Evolutionary conservation across 1,139 yeast genomes (phyloP).

Genomic region (Hyphopichia wangnamkhiaoensis): DNA sequence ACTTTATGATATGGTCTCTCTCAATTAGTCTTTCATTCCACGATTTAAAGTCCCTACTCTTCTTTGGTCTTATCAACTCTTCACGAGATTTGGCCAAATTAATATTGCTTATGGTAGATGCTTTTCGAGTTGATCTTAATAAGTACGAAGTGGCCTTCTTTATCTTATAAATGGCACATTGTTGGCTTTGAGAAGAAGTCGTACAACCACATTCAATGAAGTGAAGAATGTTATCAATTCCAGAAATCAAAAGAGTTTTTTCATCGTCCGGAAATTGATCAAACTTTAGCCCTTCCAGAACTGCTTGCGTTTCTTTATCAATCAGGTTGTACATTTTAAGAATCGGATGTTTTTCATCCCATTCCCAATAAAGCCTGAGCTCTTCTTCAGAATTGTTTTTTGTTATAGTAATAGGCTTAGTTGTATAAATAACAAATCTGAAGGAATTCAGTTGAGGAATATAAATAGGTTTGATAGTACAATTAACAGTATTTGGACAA

Average conservation of each 20-base stretch:
- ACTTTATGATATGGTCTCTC: constrained; percentile 29
- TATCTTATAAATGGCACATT: constrained; percentile 60
- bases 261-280: constrained; percentile 52
- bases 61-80: constrained; percentile 37
- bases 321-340: constrained; percentile 41
- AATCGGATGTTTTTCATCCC: constrained; percentile 83
- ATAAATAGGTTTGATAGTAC: constrained; percentile 57
- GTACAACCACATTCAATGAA: constrained; percentile 68
- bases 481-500: constrained; percentile 67
- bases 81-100: constrained; percentile 42
- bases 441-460: constrained; percentile 47
- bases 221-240: constrained; percentile 59
- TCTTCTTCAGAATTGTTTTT: constrained; percentile 47
- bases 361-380: constrained; percentile 80
- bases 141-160: constrained; percentile 62
- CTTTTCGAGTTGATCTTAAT: constrained; percentile 58
- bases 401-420: constrained; percentile 48
- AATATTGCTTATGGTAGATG: constrained; percentile 41
- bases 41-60: constrained; percentile 33
- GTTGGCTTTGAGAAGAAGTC: constrained; percentile 42
- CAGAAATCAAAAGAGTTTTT: constrained; percentile 55
- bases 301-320: constrained; percentile 15
- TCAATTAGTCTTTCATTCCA: constrained; percentile 39
- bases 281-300: constrained; percentile 35
- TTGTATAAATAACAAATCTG: constrained; percentile 60